These are phyloP conservation scores for Mycena indigotica DNA, from an alignment of 768 basidiomycete genomes.

Conservation along the genomic window DNA sequence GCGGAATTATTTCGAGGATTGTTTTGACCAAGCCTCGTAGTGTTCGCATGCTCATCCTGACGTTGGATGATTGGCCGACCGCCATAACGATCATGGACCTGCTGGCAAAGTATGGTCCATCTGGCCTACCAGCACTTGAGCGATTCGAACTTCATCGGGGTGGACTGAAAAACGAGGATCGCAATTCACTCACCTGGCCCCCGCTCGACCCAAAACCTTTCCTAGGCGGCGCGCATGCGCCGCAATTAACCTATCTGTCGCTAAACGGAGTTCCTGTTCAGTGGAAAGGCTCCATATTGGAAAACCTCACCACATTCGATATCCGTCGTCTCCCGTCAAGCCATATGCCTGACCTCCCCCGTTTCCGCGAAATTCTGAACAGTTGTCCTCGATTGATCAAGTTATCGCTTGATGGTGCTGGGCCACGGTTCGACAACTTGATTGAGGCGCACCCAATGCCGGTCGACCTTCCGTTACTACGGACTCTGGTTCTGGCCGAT, in stretches of 20 bases:
- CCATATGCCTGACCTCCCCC: conserved; percentile 48
- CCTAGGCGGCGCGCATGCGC: conserved; percentile 53
- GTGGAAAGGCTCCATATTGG: conserved; percentile 51
- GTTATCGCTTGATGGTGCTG: conserved; percentile 64
- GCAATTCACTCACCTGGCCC: conserved; percentile 23
- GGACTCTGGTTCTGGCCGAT: conserved; percentile 58
- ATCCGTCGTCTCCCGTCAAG: conserved; percentile 61
- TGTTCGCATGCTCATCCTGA: conserved; percentile 52
- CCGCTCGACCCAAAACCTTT: conserved; percentile 40
- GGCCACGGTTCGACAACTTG: conserved; percentile 44
- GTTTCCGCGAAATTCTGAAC: conserved; percentile 56
- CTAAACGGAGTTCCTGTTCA: conserved; percentile 64
- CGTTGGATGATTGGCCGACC: conserved; percentile 59
- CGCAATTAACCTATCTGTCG: conserved; percentile 51
- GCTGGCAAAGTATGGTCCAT: conserved; percentile 40
- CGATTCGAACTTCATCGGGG: conserved; percentile 67
- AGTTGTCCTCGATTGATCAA: conserved; percentile 53
- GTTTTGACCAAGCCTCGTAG: conserved; percentile 47
- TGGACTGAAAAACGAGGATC: conserved; percentile 32
- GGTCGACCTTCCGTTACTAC: conserved; percentile 51
- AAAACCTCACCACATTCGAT: conserved; percentile 65
- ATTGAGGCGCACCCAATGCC: conserved; percentile 32
- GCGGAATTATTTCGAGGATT: conserved; percentile 50
- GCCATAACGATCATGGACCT: conserved; percentile 53
- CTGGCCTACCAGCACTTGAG: conserved; percentile 49